A percentile compares a stretch with the other conserved stretches of the same genome.
Conservation (phyloP, 2,329 filamentous ascomycete species). For the Penicillium sp. region DNA sequence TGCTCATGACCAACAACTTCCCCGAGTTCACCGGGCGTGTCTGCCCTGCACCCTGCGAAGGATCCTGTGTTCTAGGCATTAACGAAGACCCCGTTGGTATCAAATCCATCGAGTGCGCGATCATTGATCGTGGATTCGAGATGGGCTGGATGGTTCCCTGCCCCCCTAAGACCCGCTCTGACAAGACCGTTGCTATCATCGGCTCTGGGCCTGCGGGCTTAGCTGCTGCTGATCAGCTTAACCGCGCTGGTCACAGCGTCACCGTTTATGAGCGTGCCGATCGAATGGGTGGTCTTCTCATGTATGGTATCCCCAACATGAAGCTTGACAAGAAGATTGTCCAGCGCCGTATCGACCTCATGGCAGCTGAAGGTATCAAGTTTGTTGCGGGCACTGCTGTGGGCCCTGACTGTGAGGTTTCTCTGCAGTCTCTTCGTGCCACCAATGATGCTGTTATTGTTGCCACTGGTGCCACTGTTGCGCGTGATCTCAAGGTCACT, state of each 20-base stretch:
- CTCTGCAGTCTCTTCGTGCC: constrained; percentile 68
- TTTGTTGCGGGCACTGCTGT: constrained; percentile 77
- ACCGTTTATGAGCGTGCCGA: constrained; percentile 93
- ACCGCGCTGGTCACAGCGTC: constrained; percentile 82
- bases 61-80: constrained; percentile 92
- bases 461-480: constrained; percentile 88
- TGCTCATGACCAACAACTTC: constrained; percentile 98
- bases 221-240: constrained; percentile 87
- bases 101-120: constrained; percentile 97
- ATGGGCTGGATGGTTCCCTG: constrained; percentile 95
- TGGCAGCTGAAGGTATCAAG: constrained; percentile 80
- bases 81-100: constrained; percentile 97
- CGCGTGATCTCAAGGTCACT: constrained; percentile 87
- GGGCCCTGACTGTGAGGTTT: constrained; percentile 68
- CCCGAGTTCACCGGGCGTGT: constrained; percentile 97
- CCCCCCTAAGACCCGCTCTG: constrained; percentile 74
- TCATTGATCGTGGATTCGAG: constrained; percentile 95
- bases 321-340: constrained; percentile 98
- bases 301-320: constrained; percentile 99
- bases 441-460: constrained; percentile 82
- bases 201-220: constrained; percentile 91
- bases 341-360: constrained; percentile 91
- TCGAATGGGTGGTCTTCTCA: constrained; percentile 83
- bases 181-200: constrained; percentile 84
- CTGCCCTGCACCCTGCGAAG: constrained; percentile 93